Evolutionary conservation across 306 rosid species (phyloP).

Genomic region (Vigna nakashimae): DNA sequence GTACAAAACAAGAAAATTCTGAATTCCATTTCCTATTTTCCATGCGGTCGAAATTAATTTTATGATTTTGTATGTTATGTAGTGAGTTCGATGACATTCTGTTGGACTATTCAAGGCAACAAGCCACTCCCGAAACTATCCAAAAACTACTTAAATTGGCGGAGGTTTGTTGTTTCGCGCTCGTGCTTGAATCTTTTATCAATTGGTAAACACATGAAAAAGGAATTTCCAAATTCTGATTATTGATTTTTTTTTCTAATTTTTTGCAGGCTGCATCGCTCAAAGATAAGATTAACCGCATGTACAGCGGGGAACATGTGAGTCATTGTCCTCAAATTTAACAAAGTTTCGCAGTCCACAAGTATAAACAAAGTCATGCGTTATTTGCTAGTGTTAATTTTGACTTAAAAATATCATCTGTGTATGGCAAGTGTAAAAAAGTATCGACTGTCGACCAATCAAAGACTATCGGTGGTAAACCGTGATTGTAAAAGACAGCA

Average conservation of each 20-base stretch:
- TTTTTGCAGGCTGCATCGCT: constrained; percentile 69
- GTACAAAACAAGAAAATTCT: background rate
- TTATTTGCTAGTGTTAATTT: background rate
- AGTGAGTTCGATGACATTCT: constrained; percentile 70
- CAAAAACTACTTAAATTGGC: constrained; percentile 71
- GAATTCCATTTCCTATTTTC: background rate
- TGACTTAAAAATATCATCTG: background rate
- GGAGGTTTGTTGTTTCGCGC: constrained; percentile 48
- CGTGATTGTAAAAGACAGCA: background rate
- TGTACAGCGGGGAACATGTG: constrained; percentile 77
- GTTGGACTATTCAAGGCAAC: constrained; percentile 80
- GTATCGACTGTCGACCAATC: background rate
- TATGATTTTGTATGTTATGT: constrained; percentile 17
- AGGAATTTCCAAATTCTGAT: constrained; percentile 11
- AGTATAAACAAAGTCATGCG: background rate
- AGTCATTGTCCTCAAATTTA: background rate
- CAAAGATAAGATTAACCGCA: constrained; percentile 65
- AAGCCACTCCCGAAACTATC: constrained; percentile 66
- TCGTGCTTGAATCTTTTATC: background rate
- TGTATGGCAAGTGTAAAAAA: background rate
- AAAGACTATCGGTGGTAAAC: background rate
- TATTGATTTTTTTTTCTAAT: constrained; percentile 21
- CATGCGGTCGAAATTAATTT: background rate
- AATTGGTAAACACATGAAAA: background rate
- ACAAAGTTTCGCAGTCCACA: background rate